Percentiles rank a stretch among this genome's conserved stretches.
Evolutionary conservation across 768 basidiomycete species (phyloP).

Genomic region (Cystobasidium ongulense): DNA sequence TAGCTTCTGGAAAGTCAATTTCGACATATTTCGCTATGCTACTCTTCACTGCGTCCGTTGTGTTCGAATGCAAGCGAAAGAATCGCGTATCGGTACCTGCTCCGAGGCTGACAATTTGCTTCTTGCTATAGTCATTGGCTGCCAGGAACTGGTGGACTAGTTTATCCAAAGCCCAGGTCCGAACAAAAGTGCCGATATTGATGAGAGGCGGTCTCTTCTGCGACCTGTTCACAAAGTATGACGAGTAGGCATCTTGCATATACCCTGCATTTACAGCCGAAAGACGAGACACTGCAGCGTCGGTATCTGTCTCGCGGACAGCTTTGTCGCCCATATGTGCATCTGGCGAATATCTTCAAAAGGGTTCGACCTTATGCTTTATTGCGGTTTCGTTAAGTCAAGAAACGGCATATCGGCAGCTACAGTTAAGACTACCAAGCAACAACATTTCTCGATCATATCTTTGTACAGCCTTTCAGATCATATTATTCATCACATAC

Average conservation of each 20-base stretch:
- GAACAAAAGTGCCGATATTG: slow-evolving; percentile 86
- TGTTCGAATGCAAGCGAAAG: slow-evolving; percentile 63
- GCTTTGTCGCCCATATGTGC: slow-evolving; percentile 34
- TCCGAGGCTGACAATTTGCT: slow-evolving; percentile 88
- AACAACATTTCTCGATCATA: too few relatives aligned
- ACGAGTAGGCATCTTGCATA: slow-evolving; percentile 65
- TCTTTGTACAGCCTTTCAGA: not conserved
- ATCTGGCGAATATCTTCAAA: not conserved
- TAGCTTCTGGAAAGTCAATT: slow-evolving; percentile 81
- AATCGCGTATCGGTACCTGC: slow-evolving; percentile 93
- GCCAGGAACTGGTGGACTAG: slow-evolving; percentile 63
- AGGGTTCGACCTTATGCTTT: not conserved
- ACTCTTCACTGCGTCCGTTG: slow-evolving; percentile 31
- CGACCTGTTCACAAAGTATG: slow-evolving; percentile 54
- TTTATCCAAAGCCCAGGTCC: slow-evolving; percentile 68
- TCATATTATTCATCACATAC: too few relatives aligned
- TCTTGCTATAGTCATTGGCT: slow-evolving; percentile 44
- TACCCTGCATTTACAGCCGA: slow-evolving; percentile 81
- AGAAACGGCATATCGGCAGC: not conserved
- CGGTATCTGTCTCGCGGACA: slow-evolving; percentile 64
- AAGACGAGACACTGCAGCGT: slow-evolving; percentile 71
- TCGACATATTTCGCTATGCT: slow-evolving; percentile 64
- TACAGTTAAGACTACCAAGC: not conserved
- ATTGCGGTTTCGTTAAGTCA: not conserved
- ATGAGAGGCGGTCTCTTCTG: slow-evolving; percentile 69